Percentiles rank a stretch among this genome's conserved stretches.
phyloP scores from a whole-genome alignment of 768 basidiomycete genomes.

The Fomitopsis pulvina region DNA sequence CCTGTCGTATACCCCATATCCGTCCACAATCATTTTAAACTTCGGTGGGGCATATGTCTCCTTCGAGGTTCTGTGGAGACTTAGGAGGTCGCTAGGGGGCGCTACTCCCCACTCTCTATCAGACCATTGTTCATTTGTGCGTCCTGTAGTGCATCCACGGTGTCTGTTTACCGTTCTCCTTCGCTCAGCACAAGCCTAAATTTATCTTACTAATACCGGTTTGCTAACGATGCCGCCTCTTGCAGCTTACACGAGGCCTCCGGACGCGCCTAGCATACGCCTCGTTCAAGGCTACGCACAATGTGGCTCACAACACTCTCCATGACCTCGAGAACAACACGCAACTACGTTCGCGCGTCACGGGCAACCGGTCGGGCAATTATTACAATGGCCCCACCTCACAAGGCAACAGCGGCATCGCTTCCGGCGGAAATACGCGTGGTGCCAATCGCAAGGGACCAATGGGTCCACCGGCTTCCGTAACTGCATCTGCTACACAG shows the following conservation, averaged over 20 bases:
- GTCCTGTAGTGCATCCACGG: not conserved
- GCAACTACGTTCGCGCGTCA: constrained; percentile 22
- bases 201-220: constrained; percentile 9
- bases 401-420: constrained; percentile 41
- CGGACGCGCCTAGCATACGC: constrained; percentile 79
- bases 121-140: not conserved
- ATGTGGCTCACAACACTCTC: constrained; percentile 57
- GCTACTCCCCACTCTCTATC: no score
- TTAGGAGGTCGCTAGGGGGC: no score
- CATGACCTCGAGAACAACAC: constrained; percentile 63
- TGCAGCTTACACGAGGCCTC: constrained; percentile 73
- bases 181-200: not conserved
- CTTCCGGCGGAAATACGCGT: constrained; percentile 29
- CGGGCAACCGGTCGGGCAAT: constrained; percentile 27
- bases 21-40: no score
- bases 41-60: no score
- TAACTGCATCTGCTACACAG: constrained; percentile 37
- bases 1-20: no score
- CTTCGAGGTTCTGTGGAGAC: no score
- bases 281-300: constrained; percentile 76
- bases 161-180: not conserved
- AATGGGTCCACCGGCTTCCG: constrained; percentile 24
- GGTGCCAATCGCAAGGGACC: constrained; percentile 18
- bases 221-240: constrained; percentile 16
- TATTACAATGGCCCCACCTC: constrained; percentile 48